Evolutionary conservation across 1,139 yeast species (phyloP), one percentile per base, ranked within the genome.

Genomic region (Blastobotrys illinoisensis): DNA sequence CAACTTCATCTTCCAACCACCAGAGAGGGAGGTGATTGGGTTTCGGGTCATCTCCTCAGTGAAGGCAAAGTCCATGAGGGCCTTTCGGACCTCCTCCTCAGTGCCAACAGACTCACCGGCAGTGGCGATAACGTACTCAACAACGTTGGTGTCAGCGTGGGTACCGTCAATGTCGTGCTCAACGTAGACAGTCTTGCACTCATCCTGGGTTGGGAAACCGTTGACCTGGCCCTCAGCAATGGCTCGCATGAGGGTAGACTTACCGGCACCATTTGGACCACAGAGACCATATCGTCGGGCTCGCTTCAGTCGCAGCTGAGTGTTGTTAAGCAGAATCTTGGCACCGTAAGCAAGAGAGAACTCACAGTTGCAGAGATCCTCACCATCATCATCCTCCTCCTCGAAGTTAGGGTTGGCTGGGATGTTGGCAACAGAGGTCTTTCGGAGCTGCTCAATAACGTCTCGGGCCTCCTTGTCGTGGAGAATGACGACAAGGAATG

Each of bases 231-330:
- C 98, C 80, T 93, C 91, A 68, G 98, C 98, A 79, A 93, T 88
- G 69, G 99, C 98, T 83, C 97, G 89, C 98, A 93, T 90, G 78
- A 93, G 86, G 68, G 99, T 93, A 67, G 98, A 93, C 82, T 93
- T 93, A 88, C 99, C 99, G 71, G 98, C 96, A 87, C 99, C 99
- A 79, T 93, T 93, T 74, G 98, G 97, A 80, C 99, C 99, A 82
- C 97, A 91, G 69, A 93, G 83, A 89, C 99, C 99, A 76, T 93
- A 93, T 82, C 99, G 88, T 82, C 97, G 91, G 81, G 88, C 95
- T 82, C 98, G 89, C 95, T 91, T 93, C 77, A 93, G 88, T 81
- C 98, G 89, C 77, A 93, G 86, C 82, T 93, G 97, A 69, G 99
- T 93, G 81, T 95, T 90, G 91, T 93, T 93, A 79, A 93, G 88